phyloP scores from a whole-genome alignment of 805 yeast species.

The Teunomyces stri region DNA sequence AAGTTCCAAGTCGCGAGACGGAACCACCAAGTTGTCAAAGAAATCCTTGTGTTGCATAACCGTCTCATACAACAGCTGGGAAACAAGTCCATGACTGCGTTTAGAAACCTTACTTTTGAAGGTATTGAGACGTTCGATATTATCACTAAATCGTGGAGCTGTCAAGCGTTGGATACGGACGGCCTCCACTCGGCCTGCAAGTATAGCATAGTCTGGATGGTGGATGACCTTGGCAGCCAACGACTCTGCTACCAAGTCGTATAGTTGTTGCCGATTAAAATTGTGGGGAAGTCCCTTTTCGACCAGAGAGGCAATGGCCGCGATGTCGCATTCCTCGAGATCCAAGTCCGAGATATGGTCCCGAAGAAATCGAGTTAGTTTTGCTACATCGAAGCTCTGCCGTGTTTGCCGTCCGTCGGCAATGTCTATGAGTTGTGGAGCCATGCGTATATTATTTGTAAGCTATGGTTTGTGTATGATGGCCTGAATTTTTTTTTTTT shows the following conservation, averaged over 20 bases:
- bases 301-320: slow-evolving; percentile 7
- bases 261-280: slow-evolving; percentile 19
- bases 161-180: slow-evolving; percentile 22
- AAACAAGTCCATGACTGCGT: slow-evolving; percentile 43
- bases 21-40: slow-evolving; percentile 70
- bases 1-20: slow-evolving; percentile 73
- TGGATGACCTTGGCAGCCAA: slow-evolving; percentile 31
- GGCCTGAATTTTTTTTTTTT: no score
- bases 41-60: slow-evolving; percentile 63
- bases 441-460: not conserved
- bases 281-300: slow-evolving; percentile 11
- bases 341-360: slow-evolving; percentile 7
- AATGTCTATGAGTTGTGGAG: not conserved
- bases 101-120: slow-evolving; percentile 10
- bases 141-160: slow-evolving; percentile 22
- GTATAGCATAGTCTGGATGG: slow-evolving; percentile 34
- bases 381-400: not conserved
- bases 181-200: slow-evolving; percentile 40
- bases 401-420: not conserved
- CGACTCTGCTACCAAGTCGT: slow-evolving; percentile 30
- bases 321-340: slow-evolving; percentile 1
- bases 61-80: slow-evolving; percentile 59
- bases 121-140: slow-evolving; percentile 16
- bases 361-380: slow-evolving; percentile 6
- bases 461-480: not conserved